These are phyloP conservation scores for Ascoidea asiatica DNA, from an alignment of 805 yeast species.

Conservation along the genomic window DNA sequence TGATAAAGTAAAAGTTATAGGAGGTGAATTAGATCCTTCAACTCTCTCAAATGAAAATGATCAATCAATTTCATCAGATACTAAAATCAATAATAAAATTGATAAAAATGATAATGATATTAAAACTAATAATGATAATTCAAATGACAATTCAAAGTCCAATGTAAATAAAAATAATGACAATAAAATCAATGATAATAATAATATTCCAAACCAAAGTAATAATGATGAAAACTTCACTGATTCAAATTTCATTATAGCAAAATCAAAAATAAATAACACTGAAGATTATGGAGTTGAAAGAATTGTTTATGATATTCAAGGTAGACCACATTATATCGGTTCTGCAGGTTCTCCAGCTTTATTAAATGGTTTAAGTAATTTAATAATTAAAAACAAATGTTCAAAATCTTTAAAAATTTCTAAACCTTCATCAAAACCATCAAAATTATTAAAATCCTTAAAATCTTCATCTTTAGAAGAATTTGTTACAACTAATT, in stretches of 20 bases:
- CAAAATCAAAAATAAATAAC: neutral
- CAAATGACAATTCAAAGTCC: no score
- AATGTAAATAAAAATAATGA: no score
- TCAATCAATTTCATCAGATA: neutral
- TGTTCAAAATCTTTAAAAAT: slow-evolving; percentile 21
- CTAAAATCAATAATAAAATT: no score
- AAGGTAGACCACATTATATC: slow-evolving; percentile 33
- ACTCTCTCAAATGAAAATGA: no score
- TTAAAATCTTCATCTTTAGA: neutral
- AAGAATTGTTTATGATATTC: slow-evolving; percentile 20
- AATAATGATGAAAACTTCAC: no score
- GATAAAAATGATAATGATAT: neutral
- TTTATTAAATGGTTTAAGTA: slow-evolving; percentile 27
- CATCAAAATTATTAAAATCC: neutral
- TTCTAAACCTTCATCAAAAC: neutral
- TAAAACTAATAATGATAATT: no score
- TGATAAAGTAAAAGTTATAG: neutral
- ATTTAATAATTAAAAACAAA: slow-evolving; percentile 25
- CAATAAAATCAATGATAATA: no score
- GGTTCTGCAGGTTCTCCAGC: slow-evolving; percentile 34
- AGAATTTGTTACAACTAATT: neutral
- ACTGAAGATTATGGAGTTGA: neutral
- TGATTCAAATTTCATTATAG: no score
- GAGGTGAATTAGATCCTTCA: neutral
- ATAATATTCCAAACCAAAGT: no score